Percentiles rank a stretch among this genome's conserved stretches.
phyloP scores from a whole-genome alignment of 768 basidiomycete species.

The Cubamyces lactineus region DNA sequence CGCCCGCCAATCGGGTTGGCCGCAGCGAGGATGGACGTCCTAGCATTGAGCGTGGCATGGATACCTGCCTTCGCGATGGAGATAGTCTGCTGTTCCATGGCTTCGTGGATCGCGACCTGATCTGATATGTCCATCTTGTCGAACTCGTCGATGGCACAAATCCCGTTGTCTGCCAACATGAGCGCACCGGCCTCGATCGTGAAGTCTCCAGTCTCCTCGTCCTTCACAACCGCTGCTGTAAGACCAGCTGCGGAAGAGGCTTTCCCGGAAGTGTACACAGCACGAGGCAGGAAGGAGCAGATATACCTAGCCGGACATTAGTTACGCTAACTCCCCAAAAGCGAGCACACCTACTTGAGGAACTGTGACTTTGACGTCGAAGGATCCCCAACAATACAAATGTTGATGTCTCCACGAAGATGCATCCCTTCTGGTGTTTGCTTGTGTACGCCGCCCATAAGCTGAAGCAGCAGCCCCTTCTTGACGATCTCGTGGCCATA shows the following conservation, averaged over 20 bases:
- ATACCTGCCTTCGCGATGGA: conserved; percentile 99
- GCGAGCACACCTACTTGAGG: conserved; percentile 72
- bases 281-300: conserved; percentile 95
- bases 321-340: background rate
- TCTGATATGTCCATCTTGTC: conserved; percentile 99
- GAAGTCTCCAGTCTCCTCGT: conserved; percentile 99
- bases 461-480: conserved; percentile 92
- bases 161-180: conserved; percentile 99
- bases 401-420: conserved; percentile 97
- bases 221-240: conserved; percentile 96
- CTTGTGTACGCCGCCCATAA: conserved; percentile 99
- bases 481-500: conserved; percentile 99
- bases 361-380: conserved; percentile 99
- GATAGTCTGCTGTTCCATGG: conserved; percentile 99
- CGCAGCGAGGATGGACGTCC: conserved; percentile 96
- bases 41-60: conserved; percentile 96
- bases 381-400: conserved; percentile 97
- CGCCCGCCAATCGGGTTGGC: conserved; percentile 97
- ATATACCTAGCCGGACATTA: conserved; percentile 68
- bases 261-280: conserved; percentile 99
- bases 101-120: conserved; percentile 99
- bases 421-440: conserved; percentile 96
- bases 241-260: conserved; percentile 98
- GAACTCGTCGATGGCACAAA: conserved; percentile 99
- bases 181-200: conserved; percentile 99